A percentile compares a stretch with the other conserved stretches of the same genome.
Evolutionary conservation across 345 rosid species (phyloP).

Genomic region (Garcia nutans): DNA sequence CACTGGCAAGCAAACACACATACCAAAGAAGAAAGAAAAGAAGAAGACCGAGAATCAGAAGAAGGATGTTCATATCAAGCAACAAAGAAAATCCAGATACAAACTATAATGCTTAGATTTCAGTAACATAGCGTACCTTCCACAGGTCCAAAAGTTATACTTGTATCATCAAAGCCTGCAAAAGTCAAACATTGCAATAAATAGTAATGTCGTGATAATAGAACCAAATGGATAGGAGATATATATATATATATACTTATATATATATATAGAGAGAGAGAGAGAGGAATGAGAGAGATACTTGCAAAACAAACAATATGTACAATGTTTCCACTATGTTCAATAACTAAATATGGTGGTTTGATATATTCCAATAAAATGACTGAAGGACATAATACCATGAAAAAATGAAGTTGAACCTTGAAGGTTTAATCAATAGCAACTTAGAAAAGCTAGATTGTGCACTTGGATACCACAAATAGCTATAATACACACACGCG

Average conservation of each 20-base stretch:
- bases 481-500: background rate
- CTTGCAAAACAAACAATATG: background rate
- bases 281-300: no score
- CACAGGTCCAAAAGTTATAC: conserved; percentile 82
- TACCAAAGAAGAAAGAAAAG: background rate
- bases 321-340: background rate
- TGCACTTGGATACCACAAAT: background rate
- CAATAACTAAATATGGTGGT: conserved; percentile 1
- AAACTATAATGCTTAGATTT: conserved; percentile 21
- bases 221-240: no score
- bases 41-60: background rate
- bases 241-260: no score
- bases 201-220: conserved; percentile 1
- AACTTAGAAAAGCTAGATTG: background rate
- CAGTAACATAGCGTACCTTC: conserved; percentile 60
- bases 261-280: no score
- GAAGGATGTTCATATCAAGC: background rate
- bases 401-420: background rate
- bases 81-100: conserved; percentile 15
- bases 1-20: background rate
- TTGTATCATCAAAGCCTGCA: conserved; percentile 88
- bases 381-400: background rate
- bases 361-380: background rate
- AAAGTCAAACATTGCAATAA: conserved; percentile 18
- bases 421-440: background rate